Conservation (phyloP, 495 filamentous ascomycete genomes). For the Talaromyces wortmannii region DNA sequence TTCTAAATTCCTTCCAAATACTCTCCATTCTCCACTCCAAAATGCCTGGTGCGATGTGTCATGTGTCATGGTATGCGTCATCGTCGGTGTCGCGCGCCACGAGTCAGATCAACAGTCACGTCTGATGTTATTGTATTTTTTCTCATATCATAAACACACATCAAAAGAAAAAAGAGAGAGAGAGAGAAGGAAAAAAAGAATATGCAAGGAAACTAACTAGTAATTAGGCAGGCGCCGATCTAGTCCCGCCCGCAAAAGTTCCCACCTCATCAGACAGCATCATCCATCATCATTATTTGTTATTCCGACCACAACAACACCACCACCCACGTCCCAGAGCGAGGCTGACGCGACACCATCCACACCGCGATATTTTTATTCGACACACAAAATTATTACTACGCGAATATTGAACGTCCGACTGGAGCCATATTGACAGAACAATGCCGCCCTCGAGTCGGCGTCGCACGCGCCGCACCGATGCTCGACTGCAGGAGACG, state of each 20-base stretch:
- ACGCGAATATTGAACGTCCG: neutral
- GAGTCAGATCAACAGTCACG: too few species aligned
- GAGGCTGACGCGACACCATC: too few species aligned
- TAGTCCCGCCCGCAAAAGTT: neutral
- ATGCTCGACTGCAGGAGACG: constrained; percentile 39
- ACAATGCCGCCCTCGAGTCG: constrained; percentile 45
- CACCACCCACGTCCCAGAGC: neutral
- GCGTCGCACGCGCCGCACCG: constrained; percentile 45
- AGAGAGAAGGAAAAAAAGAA: neutral
- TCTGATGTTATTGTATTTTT: too few species aligned
- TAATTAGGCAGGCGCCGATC: neutral
- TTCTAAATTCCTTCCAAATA: too few species aligned
- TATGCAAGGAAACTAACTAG: neutral
- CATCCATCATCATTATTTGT: too few species aligned
- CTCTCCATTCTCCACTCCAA: too few species aligned
- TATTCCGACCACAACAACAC: neutral
- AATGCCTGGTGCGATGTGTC: too few species aligned
- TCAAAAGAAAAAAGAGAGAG: neutral
- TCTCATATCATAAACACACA: neutral
- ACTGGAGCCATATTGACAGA: constrained; percentile 1
- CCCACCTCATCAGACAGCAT: neutral
- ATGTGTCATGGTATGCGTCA: too few species aligned
- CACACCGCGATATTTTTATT: too few species aligned
- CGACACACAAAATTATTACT: neutral
- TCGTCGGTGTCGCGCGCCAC: too few species aligned